phyloP scores from a whole-genome alignment of 1,284 basidiomycete species.

The Pyrrhoderma noxium region DNA sequence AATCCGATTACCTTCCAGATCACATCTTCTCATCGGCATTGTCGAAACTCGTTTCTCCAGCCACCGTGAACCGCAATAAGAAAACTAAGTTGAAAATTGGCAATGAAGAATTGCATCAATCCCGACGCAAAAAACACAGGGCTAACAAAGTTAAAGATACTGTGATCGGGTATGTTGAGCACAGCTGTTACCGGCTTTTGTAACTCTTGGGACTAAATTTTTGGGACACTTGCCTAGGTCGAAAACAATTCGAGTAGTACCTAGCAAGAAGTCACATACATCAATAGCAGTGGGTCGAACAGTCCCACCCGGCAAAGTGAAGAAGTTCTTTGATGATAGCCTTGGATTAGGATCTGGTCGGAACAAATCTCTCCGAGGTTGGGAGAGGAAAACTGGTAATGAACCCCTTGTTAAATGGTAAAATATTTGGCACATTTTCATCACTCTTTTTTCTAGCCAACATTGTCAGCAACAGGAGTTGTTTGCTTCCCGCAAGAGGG shows the following conservation, averaged over 20 bases:
- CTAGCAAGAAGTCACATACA: background rate
- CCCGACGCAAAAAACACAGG: background rate
- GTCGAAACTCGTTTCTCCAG: background rate
- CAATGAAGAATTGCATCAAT: background rate
- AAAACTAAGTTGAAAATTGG: background rate
- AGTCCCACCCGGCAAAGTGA: conserved; percentile 10
- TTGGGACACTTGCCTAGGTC: background rate
- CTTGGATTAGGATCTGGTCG: background rate
- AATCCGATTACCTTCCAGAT: conserved; percentile 15
- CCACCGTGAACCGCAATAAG: background rate
- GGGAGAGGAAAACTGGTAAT: conserved; percentile 16
- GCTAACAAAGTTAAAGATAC: conserved; percentile 9
- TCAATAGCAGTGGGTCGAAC: conserved; percentile 1
- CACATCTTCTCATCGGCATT: conserved; percentile 14
- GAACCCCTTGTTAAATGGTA: background rate
- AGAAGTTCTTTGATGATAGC: conserved; percentile 4
- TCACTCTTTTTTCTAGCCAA: conserved; percentile 6
- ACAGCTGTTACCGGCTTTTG: background rate
- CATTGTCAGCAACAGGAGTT: conserved; percentile 11
- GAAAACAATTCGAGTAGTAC: conserved; percentile 11
- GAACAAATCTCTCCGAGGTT: background rate
- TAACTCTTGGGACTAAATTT: background rate
- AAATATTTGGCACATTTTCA: background rate
- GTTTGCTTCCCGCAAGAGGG: conserved; percentile 5
- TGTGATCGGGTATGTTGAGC: conserved; percentile 14